Conservation (phyloP, 1,284 basidiomycete genomes). For the Austropuccinia psidii region DNA sequence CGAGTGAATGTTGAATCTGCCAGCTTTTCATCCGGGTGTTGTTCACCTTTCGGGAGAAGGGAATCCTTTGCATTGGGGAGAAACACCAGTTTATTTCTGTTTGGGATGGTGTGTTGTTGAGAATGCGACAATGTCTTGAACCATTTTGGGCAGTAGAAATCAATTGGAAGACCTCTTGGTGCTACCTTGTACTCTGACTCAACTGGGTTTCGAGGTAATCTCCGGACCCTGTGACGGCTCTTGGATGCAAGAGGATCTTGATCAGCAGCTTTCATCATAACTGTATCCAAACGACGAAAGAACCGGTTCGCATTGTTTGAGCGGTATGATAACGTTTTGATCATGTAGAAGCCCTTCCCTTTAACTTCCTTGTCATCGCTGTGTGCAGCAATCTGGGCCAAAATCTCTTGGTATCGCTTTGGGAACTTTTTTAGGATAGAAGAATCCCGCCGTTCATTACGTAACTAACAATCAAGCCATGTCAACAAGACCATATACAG, state of each 20-base stretch:
- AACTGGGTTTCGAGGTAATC: not conserved
- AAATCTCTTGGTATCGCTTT: not conserved
- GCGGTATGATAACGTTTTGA: conserved; percentile 10
- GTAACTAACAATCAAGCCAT: not conserved
- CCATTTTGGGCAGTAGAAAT: conserved; percentile 23
- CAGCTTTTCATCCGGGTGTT: not conserved
- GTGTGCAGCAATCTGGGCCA: conserved; percentile 6
- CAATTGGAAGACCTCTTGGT: conserved; percentile 22
- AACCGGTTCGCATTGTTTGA: conserved; percentile 16
- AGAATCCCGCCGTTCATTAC: not conserved
- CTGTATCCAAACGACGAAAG: not conserved
- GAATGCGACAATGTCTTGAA: not conserved
- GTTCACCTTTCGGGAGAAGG: not conserved
- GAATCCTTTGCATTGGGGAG: conserved; percentile 15
- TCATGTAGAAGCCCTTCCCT: not conserved
- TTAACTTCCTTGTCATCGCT: conserved; percentile 14
- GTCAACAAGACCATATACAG: not conserved
- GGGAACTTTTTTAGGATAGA: conserved; percentile 8
- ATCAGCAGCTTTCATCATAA: conserved; percentile 1
- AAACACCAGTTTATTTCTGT: not conserved
- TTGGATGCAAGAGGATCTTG: not conserved
- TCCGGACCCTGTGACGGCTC: not conserved
- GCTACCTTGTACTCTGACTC: not conserved
- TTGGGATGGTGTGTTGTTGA: conserved; percentile 7
- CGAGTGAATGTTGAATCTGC: conserved; percentile 6